These are phyloP conservation scores for Herpetospermum pedunculosum DNA, from an alignment of 306 rosid genomes.

Conservation along the genomic window DNA sequence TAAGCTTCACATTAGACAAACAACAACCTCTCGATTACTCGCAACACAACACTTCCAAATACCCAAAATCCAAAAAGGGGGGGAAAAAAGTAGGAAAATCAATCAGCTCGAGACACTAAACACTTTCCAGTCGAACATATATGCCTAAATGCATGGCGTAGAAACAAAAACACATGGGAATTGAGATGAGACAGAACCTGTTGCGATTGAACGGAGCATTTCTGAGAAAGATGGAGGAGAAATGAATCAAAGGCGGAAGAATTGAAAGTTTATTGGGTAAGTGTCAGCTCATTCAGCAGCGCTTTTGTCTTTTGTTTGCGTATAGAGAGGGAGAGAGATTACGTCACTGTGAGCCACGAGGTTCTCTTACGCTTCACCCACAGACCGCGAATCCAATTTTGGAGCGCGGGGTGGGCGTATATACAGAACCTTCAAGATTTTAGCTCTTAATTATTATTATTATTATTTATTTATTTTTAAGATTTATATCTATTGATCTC, in stretches of 20 bases:
- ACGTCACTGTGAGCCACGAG: not conserved
- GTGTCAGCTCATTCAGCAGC: not conserved
- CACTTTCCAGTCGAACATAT: not conserved
- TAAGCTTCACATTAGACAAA: not conserved
- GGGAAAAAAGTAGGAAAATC: not conserved
- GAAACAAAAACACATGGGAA: not conserved
- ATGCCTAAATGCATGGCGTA: not conserved
- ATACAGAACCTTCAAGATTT: not conserved
- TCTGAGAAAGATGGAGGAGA: not conserved
- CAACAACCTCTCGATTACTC: not conserved
- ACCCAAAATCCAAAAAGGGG: not conserved
- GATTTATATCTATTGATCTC: too few species aligned
- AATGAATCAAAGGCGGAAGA: not conserved
- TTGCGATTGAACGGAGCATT: slow-evolving; percentile 2
- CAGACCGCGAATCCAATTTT: not conserved
- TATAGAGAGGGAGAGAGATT: not conserved
- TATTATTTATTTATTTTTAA: too few species aligned
- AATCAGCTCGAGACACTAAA: not conserved
- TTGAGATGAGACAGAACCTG: slow-evolving; percentile 12
- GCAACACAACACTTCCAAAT: not conserved
- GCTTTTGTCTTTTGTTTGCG: slow-evolving; percentile 7
- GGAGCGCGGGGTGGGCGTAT: not conserved
- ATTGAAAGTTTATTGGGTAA: not conserved
- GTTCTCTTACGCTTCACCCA: not conserved
- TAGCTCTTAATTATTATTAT: too few species aligned